Percentiles rank a stretch among this genome's conserved stretches.
These are phyloP conservation scores for Fusarium sarcochroum DNA, from an alignment of 2,329 filamentous ascomycete genomes.

Conservation along the genomic window DNA sequence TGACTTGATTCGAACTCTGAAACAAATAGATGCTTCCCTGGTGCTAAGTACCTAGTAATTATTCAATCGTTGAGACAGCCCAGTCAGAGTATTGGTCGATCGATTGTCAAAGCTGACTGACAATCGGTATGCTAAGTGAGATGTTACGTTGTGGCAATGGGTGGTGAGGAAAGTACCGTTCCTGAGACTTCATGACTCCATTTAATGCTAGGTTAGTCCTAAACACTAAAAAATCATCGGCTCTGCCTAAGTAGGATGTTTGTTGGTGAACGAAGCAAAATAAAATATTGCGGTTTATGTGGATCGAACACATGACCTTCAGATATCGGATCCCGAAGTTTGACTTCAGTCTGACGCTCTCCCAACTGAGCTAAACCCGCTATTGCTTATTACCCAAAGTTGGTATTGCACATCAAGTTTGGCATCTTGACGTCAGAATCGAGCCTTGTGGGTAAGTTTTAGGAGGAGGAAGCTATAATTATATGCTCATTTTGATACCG, in stretches of 20 bases:
- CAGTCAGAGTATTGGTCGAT: too few species aligned
- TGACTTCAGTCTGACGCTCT: slow-evolving; percentile 47
- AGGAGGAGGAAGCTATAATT: background rate
- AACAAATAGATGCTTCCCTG: background rate
- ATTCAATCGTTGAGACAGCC: too few species aligned
- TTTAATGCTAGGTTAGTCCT: background rate
- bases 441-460: background rate
- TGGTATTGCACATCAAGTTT: fast-evolving
- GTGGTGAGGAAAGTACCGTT: background rate
- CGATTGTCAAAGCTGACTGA: too few species aligned
- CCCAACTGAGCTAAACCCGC: slow-evolving; percentile 53
- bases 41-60: too few species aligned
- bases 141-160: too few species aligned
- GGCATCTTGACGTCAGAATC: background rate
- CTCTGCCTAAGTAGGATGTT: fast-evolving
- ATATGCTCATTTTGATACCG: background rate
- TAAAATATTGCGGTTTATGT: slow-evolving; percentile 47
- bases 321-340: slow-evolving; percentile 48
- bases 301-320: slow-evolving; percentile 52
- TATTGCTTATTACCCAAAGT: background rate
- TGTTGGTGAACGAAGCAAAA: slow-evolving; percentile 26
- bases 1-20: background rate
- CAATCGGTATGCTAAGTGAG: too few species aligned
- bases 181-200: background rate
- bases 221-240: slow-evolving; percentile 5